A percentile compares a stretch with the other conserved stretches of the same genome.
Conservation (phyloP, 192 early-diverging fungal species). For the Gryganskiella cystojenkinii region DNA sequence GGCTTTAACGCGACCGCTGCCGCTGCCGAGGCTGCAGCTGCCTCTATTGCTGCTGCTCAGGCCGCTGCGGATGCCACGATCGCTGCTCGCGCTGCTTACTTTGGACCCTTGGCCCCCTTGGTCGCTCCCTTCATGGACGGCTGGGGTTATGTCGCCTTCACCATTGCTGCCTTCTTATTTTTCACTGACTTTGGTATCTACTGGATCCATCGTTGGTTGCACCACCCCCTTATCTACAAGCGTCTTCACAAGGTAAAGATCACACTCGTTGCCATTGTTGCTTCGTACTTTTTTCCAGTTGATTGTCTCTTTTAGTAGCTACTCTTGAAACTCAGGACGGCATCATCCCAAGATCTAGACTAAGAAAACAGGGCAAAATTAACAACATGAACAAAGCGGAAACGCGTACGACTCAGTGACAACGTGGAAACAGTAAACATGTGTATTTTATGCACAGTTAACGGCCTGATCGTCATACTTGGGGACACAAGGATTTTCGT, state of each 20-base stretch:
- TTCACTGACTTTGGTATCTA: slow-evolving; percentile 97
- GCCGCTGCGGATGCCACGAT: slow-evolving; percentile 9
- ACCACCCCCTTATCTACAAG: slow-evolving; percentile 91
- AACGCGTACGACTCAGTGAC: not conserved
- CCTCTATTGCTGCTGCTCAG: not conserved
- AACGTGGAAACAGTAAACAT: not conserved
- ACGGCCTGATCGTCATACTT: too few relatives aligned
- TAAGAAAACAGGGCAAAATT: too few relatives aligned
- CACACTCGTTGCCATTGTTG: too few relatives aligned
- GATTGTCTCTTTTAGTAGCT: not conserved
- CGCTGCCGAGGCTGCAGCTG: slow-evolving; percentile 14
- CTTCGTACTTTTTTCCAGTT: too few relatives aligned
- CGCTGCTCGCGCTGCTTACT: slow-evolving; percentile 19
- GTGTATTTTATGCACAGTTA: too few relatives aligned
- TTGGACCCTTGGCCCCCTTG: slow-evolving; percentile 27
- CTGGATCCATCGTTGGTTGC: slow-evolving; percentile 95
- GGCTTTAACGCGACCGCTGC: slow-evolving; percentile 22
- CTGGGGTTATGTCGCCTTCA: slow-evolving; percentile 77
- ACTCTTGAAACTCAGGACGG: not conserved
- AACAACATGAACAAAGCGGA: too few relatives aligned
- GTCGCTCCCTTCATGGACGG: slow-evolving; percentile 59
- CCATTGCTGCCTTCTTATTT: slow-evolving; percentile 80
- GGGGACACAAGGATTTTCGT: too few relatives aligned
- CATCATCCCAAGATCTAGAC: not conserved
- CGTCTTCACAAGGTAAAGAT: slow-evolving; percentile 82